Evolutionary conservation across 805 yeast genomes (phyloP).

Genomic region (Starmerella stigmatis): DNA sequence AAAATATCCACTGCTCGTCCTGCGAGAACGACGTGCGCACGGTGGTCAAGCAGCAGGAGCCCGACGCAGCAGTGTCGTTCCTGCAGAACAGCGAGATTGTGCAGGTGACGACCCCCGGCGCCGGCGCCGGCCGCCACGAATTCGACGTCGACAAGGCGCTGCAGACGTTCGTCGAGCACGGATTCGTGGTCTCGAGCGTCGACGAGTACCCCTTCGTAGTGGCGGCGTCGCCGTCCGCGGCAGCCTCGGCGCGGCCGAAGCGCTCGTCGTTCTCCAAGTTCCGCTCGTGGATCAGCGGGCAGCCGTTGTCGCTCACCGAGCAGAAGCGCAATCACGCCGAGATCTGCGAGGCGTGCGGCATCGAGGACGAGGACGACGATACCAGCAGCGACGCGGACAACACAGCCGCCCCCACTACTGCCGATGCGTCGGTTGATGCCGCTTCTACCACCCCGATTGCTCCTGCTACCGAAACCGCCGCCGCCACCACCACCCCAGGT

Average conservation of each 20-base stretch:
- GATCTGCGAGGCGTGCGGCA: conserved; percentile 18
- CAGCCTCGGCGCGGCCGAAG: neutral
- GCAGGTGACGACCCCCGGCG: conserved; percentile 22
- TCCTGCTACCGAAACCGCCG: too few relatives aligned
- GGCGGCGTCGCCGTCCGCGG: neutral
- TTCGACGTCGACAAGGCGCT: conserved; percentile 16
- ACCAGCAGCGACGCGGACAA: neutral
- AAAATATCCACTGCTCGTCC: conserved; percentile 47
- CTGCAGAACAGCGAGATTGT: conserved; percentile 27
- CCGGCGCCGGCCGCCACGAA: conserved; percentile 7
- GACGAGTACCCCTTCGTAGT: conserved; percentile 10
- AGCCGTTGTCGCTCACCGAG: neutral
- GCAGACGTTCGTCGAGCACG: conserved; percentile 21
- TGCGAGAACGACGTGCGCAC: conserved; percentile 37
- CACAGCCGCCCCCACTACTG: too few relatives aligned
- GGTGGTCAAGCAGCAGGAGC: conserved; percentile 26
- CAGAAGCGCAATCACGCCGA: conserved; percentile 20
- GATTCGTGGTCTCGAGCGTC: conserved; percentile 24
- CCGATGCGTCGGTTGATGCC: too few relatives aligned
- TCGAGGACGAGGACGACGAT: neutral
- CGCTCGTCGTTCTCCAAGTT: conserved; percentile 3
- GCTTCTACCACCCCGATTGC: too few relatives aligned
- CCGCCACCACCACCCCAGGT: too few relatives aligned
- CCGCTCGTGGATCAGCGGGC: neutral
- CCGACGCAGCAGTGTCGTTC: conserved; percentile 22